Percentiles rank a stretch among this genome's conserved stretches.
These are phyloP conservation scores for Paecilomyces sp. DNA, from an alignment of 2,329 filamentous ascomycete genomes.

Conservation along the genomic window DNA sequence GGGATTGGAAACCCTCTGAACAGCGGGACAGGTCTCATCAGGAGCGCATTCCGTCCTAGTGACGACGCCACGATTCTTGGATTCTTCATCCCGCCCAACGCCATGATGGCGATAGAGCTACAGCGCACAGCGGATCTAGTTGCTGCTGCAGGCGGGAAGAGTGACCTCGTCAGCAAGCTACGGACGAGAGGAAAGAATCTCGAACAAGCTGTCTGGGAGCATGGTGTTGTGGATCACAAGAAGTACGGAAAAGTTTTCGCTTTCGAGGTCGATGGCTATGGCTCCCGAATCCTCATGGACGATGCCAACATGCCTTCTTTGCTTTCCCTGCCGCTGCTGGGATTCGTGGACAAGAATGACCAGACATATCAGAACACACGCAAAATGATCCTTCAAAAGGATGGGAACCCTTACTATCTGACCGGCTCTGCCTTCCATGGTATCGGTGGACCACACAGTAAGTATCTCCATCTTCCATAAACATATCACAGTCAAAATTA, in stretches of 20 bases:
- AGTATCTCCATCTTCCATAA: constrained; percentile 12
- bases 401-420: constrained; percentile 84
- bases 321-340: constrained; percentile 52
- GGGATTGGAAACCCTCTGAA: constrained; percentile 91
- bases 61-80: constrained; percentile 93
- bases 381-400: constrained; percentile 66
- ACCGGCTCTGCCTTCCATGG: constrained; percentile 70
- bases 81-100: constrained; percentile 92
- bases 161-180: constrained; percentile 42
- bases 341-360: constrained; percentile 53
- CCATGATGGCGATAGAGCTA: constrained; percentile 90
- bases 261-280: constrained; percentile 60
- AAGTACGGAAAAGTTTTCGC: constrained; percentile 55
- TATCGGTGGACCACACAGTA: constrained; percentile 71
- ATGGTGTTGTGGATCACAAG: constrained; percentile 58
- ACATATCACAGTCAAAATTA: not conserved
- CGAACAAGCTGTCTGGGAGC: constrained; percentile 69
- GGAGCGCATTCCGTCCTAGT: constrained; percentile 88
- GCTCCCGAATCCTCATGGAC: constrained; percentile 56
- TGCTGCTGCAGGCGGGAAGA: constrained; percentile 48
- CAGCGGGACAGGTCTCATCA: constrained; percentile 72
- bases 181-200: constrained; percentile 58
- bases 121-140: constrained; percentile 66
- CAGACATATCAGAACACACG: constrained; percentile 80
- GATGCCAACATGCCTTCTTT: constrained; percentile 60